These are phyloP conservation scores for Funneliformis mosseae DNA, from an alignment of 192 early-diverging fungal species.

Conservation along the genomic window DNA sequence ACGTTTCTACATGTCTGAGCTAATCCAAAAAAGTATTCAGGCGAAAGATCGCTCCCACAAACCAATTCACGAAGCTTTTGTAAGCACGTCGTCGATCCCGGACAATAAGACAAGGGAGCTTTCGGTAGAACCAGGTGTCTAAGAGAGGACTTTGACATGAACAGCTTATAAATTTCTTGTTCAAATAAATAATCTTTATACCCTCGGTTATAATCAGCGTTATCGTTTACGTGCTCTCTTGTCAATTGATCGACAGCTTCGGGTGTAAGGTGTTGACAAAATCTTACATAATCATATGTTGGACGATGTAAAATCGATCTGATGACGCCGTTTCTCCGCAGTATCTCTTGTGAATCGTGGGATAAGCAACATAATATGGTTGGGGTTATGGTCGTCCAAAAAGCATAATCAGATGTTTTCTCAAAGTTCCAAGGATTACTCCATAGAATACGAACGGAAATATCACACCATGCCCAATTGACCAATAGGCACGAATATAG, in stretches of 20 bases:
- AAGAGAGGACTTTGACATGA: not conserved
- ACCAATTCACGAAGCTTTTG: conserved; percentile 1
- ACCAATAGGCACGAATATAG: conserved; percentile 12
- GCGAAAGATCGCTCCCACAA: not conserved
- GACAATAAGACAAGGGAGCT: not conserved
- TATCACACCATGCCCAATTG: conserved; percentile 11
- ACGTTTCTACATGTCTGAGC: not conserved
- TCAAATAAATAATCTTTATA: conserved; percentile 2
- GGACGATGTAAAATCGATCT: not conserved
- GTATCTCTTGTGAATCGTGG: not conserved
- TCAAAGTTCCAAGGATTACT: conserved; percentile 11
- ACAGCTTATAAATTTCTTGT: conserved; percentile 12
- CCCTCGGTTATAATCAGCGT: not conserved
- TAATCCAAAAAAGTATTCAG: not conserved
- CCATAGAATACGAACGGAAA: conserved; percentile 1
- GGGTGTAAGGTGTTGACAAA: not conserved
- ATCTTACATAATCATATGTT: not conserved
- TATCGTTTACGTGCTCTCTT: not conserved
- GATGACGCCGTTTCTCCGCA: not conserved
- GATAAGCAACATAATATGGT: not conserved
- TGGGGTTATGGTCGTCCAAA: not conserved
- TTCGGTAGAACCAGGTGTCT: conserved; percentile 4
- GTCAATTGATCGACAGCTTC: not conserved
- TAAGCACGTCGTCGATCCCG: not conserved
- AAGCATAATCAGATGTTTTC: not conserved